phyloP scores from a whole-genome alignment of 2,329 filamentous ascomycete genomes.

The Colletotrichum sp. region DNA sequence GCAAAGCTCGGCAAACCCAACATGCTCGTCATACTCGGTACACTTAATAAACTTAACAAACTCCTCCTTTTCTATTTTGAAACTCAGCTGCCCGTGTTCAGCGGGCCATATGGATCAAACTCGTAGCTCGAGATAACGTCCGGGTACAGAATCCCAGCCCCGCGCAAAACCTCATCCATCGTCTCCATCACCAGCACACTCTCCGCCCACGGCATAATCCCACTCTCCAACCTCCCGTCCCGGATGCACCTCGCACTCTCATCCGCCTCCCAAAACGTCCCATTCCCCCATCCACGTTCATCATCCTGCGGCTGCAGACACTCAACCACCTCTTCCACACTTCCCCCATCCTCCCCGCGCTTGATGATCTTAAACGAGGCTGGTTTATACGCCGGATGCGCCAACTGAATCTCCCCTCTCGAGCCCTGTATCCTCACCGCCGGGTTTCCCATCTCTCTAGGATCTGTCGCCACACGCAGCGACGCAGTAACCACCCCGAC shows the following conservation, averaged over 20 bases:
- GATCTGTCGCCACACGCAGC: constrained; percentile 65
- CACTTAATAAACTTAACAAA: too few species aligned
- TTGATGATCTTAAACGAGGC: constrained; percentile 68
- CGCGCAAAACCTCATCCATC: constrained; percentile 59
- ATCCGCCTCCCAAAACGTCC: constrained; percentile 90
- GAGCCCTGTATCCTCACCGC: constrained; percentile 83
- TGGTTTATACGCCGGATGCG: constrained; percentile 73
- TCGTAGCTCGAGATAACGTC: constrained; percentile 59
- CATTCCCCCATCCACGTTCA: constrained; percentile 64
- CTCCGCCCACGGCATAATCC: constrained; percentile 73
- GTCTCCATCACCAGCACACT: constrained; percentile 83
- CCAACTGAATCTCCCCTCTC: constrained; percentile 81
- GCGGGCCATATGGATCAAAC: constrained; percentile 60
- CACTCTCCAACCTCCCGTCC: constrained; percentile 80
- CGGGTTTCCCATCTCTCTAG: constrained; percentile 62
- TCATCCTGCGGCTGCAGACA: constrained; percentile 57
- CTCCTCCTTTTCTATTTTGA: background rate
- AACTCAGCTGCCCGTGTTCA: constrained; percentile 54
- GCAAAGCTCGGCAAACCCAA: fast-evolving
- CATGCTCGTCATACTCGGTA: too few species aligned
- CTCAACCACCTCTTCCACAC: constrained; percentile 53
- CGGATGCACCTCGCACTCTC: constrained; percentile 76
- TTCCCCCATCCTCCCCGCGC: constrained; percentile 42
- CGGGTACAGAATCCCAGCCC: constrained; percentile 58
- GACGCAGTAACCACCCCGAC: constrained; percentile 75